Evolutionary conservation across 148 eudicot species (phyloP).

Genomic region (Silene uniflora): DNA sequence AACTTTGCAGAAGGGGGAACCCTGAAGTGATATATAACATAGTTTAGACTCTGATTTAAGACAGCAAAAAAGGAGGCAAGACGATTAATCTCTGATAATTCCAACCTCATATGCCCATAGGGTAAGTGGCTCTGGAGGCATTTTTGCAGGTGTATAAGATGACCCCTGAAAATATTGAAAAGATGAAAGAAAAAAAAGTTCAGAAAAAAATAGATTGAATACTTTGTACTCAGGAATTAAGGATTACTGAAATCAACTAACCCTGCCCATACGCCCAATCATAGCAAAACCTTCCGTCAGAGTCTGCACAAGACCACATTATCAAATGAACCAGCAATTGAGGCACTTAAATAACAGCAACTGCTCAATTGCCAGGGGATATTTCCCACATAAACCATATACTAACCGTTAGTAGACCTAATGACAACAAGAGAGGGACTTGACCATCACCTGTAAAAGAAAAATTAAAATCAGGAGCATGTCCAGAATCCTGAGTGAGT

Average conservation of each 20-base stretch:
- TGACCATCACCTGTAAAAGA: conserved; percentile 79
- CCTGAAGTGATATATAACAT: conserved; percentile 38
- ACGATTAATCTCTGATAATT: conserved; percentile 6
- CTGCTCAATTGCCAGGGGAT: background rate
- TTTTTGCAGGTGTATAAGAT: conserved; percentile 67
- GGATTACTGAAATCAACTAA: conserved; percentile 21
- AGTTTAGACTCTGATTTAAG: conserved; percentile 1
- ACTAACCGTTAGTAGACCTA: conserved; percentile 88
- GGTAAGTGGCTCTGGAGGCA: conserved; percentile 86
- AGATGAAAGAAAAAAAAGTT: background rate
- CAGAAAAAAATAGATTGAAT: background rate
- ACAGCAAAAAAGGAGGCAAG: background rate
- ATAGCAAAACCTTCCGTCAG: conserved; percentile 92
- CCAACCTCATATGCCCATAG: conserved; percentile 95
- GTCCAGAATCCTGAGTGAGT: background rate
- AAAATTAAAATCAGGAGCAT: conserved; percentile 6
- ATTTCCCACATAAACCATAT: background rate
- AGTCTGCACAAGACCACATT: conserved; percentile 47
- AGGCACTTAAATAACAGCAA: background rate
- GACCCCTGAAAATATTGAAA: conserved; percentile 48
- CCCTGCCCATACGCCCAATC: conserved; percentile 96
- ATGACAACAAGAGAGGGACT: conserved; percentile 73
- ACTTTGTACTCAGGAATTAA: background rate
- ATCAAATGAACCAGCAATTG: conserved; percentile 11
- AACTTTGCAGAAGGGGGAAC: conserved; percentile 94